phyloP scores from a whole-genome alignment of 2,329 filamentous ascomycete genomes.

The Laburnicola sp. region DNA sequence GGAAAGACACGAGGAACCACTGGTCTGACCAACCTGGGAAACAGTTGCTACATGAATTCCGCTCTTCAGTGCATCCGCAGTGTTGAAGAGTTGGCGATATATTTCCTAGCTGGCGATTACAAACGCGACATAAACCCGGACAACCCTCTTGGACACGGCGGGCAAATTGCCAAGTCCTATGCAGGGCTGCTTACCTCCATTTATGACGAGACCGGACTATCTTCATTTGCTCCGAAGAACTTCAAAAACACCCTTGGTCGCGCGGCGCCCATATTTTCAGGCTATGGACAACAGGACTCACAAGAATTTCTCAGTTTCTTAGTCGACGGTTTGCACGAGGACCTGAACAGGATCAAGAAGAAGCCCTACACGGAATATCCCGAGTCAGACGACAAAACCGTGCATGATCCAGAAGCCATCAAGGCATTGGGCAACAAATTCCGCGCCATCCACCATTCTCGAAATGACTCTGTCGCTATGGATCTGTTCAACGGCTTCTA shows the following conservation, averaged over 20 bases:
- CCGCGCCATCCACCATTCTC: constrained; percentile 86
- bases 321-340: constrained; percentile 91
- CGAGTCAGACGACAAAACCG: constrained; percentile 95
- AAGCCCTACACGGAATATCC: constrained; percentile 98
- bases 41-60: constrained; percentile 99
- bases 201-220: constrained; percentile 67
- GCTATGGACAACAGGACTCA: constrained; percentile 94
- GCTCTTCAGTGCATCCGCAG: constrained; percentile 92
- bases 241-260: constrained; percentile 84
- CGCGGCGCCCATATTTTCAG: constrained; percentile 83
- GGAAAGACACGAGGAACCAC: constrained; percentile 75
- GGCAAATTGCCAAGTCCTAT: constrained; percentile 84
- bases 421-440: constrained; percentile 83
- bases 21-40: constrained; percentile 87
- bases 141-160: constrained; percentile 84
- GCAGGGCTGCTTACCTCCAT: constrained; percentile 74
- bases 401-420: constrained; percentile 78
- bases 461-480: constrained; percentile 93
- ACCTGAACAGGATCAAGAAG: constrained; percentile 88
- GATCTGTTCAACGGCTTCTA: constrained; percentile 98
- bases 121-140: constrained; percentile 78
- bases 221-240: constrained; percentile 74
- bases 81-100: constrained; percentile 89
- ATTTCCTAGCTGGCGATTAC: constrained; percentile 64
- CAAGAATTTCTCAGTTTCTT: constrained; percentile 96